Conservation (phyloP, 805 yeast species). For the Pichia thaimueangensis region DNA sequence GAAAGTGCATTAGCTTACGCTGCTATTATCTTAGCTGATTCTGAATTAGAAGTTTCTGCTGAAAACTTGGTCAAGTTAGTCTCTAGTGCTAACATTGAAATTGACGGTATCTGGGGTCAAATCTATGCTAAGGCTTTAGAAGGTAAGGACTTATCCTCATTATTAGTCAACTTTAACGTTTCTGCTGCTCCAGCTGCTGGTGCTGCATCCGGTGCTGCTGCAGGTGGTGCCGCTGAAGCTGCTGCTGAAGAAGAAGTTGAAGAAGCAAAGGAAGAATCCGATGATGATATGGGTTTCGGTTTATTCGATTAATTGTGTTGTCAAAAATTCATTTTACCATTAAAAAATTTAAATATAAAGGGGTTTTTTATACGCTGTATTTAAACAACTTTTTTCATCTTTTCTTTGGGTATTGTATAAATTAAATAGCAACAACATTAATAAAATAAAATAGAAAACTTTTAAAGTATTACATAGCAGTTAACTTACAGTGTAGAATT, state of each 20-base stretch:
- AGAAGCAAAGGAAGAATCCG: conserved; percentile 61
- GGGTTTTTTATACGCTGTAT: no score
- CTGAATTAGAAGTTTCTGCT: conserved; percentile 87
- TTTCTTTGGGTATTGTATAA: no score
- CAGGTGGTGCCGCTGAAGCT: conserved; percentile 40
- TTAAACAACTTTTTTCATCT: no score
- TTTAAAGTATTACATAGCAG: no score
- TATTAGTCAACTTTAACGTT: conserved; percentile 52
- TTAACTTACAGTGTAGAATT: no score
- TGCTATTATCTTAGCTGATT: conserved; percentile 95
- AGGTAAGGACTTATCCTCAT: conserved; percentile 67
- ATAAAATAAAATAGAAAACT: no score
- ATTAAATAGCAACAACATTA: no score
- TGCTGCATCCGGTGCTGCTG: conserved; percentile 42
- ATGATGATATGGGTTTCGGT: conserved; percentile 89
- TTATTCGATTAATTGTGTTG: conserved; percentile 61
- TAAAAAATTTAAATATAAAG: no score
- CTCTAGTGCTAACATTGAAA: conserved; percentile 70
- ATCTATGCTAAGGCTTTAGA: conserved; percentile 78
- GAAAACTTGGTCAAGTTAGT: conserved; percentile 71
- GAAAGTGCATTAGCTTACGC: conserved; percentile 96
- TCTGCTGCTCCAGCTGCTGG: conserved; percentile 47
- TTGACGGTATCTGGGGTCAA: conserved; percentile 77
- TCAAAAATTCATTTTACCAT: background rate
- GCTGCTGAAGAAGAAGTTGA: conserved; percentile 55